Evolutionary conservation across 495 filamentous ascomycete species (phyloP), one percentile per base, ranked within the genome.

Genomic region (Staphylotrichum tortipilum): DNA sequence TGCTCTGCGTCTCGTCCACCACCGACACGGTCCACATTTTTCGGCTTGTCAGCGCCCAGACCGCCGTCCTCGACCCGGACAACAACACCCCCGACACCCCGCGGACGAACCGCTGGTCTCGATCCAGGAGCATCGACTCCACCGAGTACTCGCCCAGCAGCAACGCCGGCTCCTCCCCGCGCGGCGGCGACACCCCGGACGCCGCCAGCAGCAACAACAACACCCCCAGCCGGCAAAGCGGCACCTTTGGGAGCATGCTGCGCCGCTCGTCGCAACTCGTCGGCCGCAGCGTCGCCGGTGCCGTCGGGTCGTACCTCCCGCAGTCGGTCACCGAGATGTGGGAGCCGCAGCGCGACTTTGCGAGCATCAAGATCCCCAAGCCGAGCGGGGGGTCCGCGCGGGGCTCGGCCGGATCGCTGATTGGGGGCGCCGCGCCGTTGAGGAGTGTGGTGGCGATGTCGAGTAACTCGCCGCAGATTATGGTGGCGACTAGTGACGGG

Each of bases 11-110:
- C 47, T 96, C 91, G 11, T 96, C 91, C 9, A 88, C 88, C 2
- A 91, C 89, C 0, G 94, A 98, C 59, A 98, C 92, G 11, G 85
- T 98, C n/a, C 92, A 98, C 61, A 83, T 98, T 42, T 98, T 97
- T 68, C 88, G 90, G 35, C 72, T 97, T 19, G 45, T 38, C 36
- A 57, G 44, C 42, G 36, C 64, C 55, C 44, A 52, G 52, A 54
- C 11, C 26, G 24, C 23, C 31, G 21, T 15, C 10, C 11, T 29
- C 33, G 45, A 64, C 33, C 52, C 38, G 40, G 64, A 50, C n/a
- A n/a, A n/a, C n/a, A n/a, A n/a, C 14, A 24, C 35, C 10, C 55
- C 68, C n/a, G 54, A 44, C 17, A 67, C 73, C 14, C 60, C 71
- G 7, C 69, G 71, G 17, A 56, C 59, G n/a, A 68, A 71, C 58